These are phyloP conservation scores for Anacardium occidentale DNA, from an alignment of 345 rosid species.

Conservation along the genomic window DNA sequence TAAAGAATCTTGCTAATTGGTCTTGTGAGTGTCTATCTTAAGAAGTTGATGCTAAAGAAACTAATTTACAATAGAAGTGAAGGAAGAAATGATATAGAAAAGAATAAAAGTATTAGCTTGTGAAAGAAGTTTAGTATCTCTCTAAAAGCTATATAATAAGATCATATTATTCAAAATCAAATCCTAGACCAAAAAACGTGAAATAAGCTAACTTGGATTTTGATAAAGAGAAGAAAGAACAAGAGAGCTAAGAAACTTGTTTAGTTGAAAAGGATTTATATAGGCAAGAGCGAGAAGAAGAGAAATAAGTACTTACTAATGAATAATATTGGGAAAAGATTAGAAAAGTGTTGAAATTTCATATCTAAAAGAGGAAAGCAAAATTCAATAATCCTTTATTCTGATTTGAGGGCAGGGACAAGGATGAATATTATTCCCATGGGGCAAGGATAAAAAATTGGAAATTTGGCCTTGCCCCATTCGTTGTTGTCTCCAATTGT, in stretches of 20 bases:
- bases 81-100: conserved; percentile 38
- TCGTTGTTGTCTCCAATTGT: no score
- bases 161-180: not conserved
- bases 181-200: conserved; percentile 19
- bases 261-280: conserved; percentile 2
- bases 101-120: conserved; percentile 9
- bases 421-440: no score
- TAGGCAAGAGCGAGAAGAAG: conserved; percentile 12
- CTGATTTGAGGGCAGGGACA: no score
- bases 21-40: conserved; percentile 59
- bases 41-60: conserved; percentile 13
- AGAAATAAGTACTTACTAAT: not conserved
- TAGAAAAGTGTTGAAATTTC: not conserved
- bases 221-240: conserved; percentile 6
- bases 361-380: conserved; percentile 26
- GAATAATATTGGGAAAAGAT: conserved; percentile 3
- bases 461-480: no score
- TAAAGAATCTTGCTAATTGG: conserved; percentile 77
- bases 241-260: not conserved
- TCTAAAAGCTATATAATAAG: conserved; percentile 25
- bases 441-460: no score
- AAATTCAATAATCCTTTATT: no score
- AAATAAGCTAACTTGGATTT: conserved; percentile 4
- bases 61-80: conserved; percentile 16
- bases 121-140: conserved; percentile 34